These are phyloP conservation scores for Populus hybrid DNA, from an alignment of 441 rosid genomes.

Conservation along the genomic window DNA sequence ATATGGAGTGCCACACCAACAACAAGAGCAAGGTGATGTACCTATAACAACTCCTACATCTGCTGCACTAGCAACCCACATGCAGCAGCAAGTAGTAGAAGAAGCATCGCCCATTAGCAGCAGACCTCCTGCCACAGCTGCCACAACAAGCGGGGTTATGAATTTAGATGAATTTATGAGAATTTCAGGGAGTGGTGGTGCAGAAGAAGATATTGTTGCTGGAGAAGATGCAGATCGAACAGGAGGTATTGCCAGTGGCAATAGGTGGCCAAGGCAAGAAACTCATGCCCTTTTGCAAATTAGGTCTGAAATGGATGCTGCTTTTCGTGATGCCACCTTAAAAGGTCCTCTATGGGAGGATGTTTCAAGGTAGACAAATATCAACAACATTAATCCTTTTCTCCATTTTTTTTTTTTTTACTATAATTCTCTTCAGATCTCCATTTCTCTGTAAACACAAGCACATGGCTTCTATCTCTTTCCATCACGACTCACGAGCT, in stretches of 20 bases:
- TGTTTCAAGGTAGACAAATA: constrained; percentile 56
- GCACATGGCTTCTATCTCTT: constrained; percentile 45
- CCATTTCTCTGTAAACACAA: constrained; percentile 23
- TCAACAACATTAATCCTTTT: background rate
- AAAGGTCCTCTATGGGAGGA: constrained; percentile 90
- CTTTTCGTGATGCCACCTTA: constrained; percentile 71
- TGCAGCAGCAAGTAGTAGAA: constrained; percentile 42
- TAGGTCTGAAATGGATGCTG: constrained; percentile 82
- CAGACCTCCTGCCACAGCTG: constrained; percentile 55
- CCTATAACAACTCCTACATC: constrained; percentile 10
- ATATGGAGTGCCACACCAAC: constrained; percentile 14
- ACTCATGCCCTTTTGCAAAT: constrained; percentile 71
- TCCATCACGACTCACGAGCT: constrained; percentile 42
- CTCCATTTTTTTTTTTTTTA: background rate
- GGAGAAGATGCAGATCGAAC: constrained; percentile 40
- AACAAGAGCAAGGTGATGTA: constrained; percentile 6
- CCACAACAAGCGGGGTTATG: background rate
- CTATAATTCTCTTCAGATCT: background rate
- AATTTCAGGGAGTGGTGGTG: constrained; percentile 31
- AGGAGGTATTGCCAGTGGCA: constrained; percentile 42
- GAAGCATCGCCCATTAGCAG: constrained; percentile 87
- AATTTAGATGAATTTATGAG: constrained; percentile 56
- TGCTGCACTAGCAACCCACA: constrained; percentile 9
- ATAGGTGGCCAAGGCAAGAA: constrained; percentile 83
- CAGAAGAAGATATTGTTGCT: constrained; percentile 13